Evolutionary conservation across 2,329 filamentous ascomycete genomes (phyloP).

Genomic region (Colletotrichum lindemuthianum): DNA sequence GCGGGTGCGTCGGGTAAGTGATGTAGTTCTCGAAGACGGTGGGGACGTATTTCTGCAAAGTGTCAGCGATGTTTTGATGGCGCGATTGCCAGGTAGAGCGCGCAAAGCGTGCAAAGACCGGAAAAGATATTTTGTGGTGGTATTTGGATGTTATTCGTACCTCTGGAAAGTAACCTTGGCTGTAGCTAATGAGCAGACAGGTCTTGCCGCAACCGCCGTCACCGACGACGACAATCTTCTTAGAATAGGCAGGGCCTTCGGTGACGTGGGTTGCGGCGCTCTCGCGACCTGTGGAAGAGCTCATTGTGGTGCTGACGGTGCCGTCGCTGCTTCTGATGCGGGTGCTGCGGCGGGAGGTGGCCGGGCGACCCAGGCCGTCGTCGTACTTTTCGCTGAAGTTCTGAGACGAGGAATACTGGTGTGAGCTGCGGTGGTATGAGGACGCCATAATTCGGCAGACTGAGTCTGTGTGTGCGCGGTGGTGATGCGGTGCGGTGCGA

Average conservation of each 20-base stretch:
- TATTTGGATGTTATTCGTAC: constrained; percentile 59
- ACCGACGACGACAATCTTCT: constrained; percentile 99
- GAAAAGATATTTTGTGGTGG: background rate
- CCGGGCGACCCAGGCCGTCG: constrained; percentile 39
- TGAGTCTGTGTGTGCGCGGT: constrained; percentile 1
- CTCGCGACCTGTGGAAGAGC: constrained; percentile 77
- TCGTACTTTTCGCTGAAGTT: constrained; percentile 54
- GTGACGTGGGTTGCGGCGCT: constrained; percentile 87
- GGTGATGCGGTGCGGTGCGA: constrained; percentile 20
- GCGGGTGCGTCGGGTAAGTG: constrained; percentile 89
- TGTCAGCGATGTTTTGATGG: constrained; percentile 26
- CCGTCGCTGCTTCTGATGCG: constrained; percentile 83
- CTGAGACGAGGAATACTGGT: constrained; percentile 49
- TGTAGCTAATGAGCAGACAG: constrained; percentile 97
- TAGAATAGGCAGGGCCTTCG: constrained; percentile 91
- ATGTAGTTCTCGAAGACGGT: constrained; percentile 99
- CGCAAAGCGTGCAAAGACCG: background rate
- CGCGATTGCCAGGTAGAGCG: background rate
- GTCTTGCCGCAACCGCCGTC: constrained; percentile 99
- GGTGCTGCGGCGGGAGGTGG: constrained; percentile 54
- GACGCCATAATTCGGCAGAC: constrained; percentile 57
- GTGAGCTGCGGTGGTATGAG: constrained; percentile 62
- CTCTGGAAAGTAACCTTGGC: constrained; percentile 98
- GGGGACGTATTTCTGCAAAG: constrained; percentile 94
- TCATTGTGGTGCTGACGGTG: constrained; percentile 87